phyloP scores from a whole-genome alignment of 441 rosid species.

The Euphorbia schlechtendalii region DNA sequence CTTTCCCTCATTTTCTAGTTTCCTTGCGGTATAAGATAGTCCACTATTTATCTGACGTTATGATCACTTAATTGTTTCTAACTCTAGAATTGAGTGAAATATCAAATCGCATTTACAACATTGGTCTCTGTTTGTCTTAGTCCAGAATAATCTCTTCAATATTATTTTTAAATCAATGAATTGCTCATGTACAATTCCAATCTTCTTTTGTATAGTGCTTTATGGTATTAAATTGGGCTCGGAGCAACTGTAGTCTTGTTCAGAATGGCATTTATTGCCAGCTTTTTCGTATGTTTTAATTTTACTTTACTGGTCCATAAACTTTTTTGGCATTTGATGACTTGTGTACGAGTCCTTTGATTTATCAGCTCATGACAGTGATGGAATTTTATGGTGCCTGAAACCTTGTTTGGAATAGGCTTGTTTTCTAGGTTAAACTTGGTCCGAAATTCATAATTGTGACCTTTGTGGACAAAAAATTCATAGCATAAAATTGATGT shows the following conservation, averaged over 20 bases:
- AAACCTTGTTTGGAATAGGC: background rate
- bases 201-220: background rate
- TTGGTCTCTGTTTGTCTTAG: background rate
- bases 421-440: background rate
- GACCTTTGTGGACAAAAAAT: too few species aligned
- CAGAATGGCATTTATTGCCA: too few species aligned
- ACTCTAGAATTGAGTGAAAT: background rate
- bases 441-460: background rate
- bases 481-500: too few species aligned
- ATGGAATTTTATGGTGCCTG: background rate
- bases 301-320: background rate
- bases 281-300: too few species aligned
- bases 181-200: background rate
- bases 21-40: background rate
- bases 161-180: too few species aligned
- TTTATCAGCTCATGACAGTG: background rate
- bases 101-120: too few species aligned
- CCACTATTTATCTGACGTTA: background rate
- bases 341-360: background rate
- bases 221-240: too few species aligned
- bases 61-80: background rate
- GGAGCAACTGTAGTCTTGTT: too few species aligned
- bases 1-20: conserved; percentile 3
- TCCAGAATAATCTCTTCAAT: background rate
- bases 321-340: conserved; percentile 4